These are phyloP conservation scores for Syzygium aromaticum DNA, from an alignment of 345 rosid genomes.

Conservation along the genomic window DNA sequence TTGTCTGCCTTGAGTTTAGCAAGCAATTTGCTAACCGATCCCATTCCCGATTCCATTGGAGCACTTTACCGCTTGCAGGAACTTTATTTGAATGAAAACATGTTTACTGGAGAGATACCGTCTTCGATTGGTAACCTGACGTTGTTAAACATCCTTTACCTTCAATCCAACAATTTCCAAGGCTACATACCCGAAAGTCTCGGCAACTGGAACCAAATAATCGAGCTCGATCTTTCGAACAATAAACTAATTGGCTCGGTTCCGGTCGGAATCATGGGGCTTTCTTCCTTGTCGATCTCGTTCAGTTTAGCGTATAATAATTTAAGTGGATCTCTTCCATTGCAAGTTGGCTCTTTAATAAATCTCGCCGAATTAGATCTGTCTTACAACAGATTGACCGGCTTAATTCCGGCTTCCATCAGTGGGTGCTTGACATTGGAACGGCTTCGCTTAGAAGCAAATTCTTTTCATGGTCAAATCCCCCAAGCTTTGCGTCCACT, in stretches of 20 bases:
- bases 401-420: not conserved
- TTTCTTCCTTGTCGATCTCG: not conserved
- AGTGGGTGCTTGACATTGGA: not conserved
- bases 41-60: not conserved
- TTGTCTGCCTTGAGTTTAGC: fast-evolving
- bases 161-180: not conserved
- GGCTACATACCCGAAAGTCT: not conserved
- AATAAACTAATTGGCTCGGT: not conserved
- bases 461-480: not conserved
- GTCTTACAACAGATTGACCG: not conserved
- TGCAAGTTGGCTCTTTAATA: not conserved
- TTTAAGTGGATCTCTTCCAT: not conserved
- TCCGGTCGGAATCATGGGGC: not conserved
- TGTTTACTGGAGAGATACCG: not conserved
- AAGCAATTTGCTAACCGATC: not conserved
- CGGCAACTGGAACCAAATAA: not conserved
- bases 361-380: not conserved
- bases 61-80: not conserved
- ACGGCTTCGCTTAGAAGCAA: not conserved
- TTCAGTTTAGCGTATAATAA: not conserved
- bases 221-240: fast-evolving
- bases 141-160: fast-evolving
- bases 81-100: fast-evolving
- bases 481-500: not conserved
- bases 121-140: not conserved